Percentiles rank a stretch among this genome's conserved stretches.
phyloP scores from a whole-genome alignment of 2,329 filamentous ascomycete species.

The Phaeosphaeriaceae sp. region DNA sequence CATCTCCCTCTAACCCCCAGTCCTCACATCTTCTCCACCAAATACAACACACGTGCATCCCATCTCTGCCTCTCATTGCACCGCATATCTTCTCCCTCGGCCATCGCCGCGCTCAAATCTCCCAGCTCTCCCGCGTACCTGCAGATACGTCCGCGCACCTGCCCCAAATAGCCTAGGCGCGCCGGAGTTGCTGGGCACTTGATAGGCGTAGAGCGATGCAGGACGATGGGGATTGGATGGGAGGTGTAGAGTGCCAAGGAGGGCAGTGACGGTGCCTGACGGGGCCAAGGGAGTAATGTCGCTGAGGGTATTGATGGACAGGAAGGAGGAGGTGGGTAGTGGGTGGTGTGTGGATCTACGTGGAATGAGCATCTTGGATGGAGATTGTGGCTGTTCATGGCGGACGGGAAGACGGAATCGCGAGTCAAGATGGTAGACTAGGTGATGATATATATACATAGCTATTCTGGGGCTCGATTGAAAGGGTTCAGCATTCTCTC shows the following conservation, averaged over 20 bases:
- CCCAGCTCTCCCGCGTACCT: neutral
- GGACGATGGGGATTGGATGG: neutral
- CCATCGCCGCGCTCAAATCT: neutral
- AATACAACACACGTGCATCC: neutral
- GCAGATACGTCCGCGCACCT: neutral
- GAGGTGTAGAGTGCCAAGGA: neutral
- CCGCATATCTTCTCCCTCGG: neutral
- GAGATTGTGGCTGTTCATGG: neutral
- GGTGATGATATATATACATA: neutral
- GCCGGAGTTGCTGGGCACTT: neutral
- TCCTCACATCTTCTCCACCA: neutral
- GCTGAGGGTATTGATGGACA: neutral
- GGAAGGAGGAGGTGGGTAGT: neutral
- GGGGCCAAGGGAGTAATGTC: no score
- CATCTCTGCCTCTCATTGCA: neutral
- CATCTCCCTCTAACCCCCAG: neutral
- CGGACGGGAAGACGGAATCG: neutral
- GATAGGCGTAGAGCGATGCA: neutral
- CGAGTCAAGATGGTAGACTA: neutral
- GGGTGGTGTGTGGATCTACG: neutral
- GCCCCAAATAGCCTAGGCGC: neutral
- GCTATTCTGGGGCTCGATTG: neutral
- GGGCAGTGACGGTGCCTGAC: no score
- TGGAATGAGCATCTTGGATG: neutral
- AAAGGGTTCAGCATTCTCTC: neutral